Base-by-base conservation (phyloP, 2,329 filamentous ascomycete genomes). In the Fusarium veterinarium region DNA sequence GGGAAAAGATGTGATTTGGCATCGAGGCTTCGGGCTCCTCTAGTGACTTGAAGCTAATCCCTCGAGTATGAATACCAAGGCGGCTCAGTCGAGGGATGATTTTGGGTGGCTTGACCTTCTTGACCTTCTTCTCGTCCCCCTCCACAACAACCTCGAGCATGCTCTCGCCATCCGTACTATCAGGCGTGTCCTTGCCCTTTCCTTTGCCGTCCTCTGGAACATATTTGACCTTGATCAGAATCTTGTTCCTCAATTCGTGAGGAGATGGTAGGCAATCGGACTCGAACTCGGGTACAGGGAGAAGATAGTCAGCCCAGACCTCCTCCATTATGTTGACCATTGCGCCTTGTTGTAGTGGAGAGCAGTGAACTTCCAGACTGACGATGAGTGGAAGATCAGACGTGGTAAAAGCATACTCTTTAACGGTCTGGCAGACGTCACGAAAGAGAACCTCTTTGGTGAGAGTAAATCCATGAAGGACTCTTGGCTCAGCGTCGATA, bases 321-420 rank as follows among this genome's bases (percentile, higher is more conserved):
- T 97, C 91, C 71, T 91, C 90, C 92, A 99, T 98, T 67, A 98
- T 97, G 58, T 93, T 89, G 8, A 97, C 95, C 93, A 98, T 97
- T 44, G 92, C 87, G 67, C 94, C 90, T 80, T 99, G 95, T 80
- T 98, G 95, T 55, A 93, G 89, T 1, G 87, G 83, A 65, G 91
- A 89, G 16, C 94, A 92, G 79, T 98, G 95, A 0, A 98, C 93
- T 81, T 98, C 95, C 4, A 98, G 87, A 79, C 94, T 97, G 71
- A 98, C 90, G 57, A 98, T 97, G 25, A 99, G 85, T 1, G 95
- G 96, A 11, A 97, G 85, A 53, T 92, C 88, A 64, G 89, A 95
- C 5, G 85, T 88, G 16, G 89, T 84, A 76, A 98, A 98, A 0
- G 94, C 95, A 64, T 91, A 90, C 61, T 96, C 90, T 44, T 88